Conservation (phyloP, 306 rosid genomes). For the Alnus glutinosa region DNA sequence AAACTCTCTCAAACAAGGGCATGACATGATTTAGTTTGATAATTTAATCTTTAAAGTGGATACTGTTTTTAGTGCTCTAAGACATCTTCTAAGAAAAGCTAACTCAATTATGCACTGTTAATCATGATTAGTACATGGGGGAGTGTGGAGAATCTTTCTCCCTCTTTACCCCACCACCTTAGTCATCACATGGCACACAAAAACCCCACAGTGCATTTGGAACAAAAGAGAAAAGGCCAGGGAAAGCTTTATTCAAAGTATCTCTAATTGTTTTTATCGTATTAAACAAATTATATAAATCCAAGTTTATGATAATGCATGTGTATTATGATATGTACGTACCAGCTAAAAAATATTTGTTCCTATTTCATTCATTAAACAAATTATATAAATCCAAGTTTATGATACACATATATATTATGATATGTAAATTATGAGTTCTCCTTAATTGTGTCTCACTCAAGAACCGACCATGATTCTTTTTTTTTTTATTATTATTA, state of each 20-base stretch:
- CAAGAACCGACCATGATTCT: no score
- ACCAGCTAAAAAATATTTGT: neutral
- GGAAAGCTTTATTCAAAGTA: neutral
- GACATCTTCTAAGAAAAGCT: slow-evolving; percentile 24
- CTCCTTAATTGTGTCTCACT: no score
- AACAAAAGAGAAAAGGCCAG: neutral
- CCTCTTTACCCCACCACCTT: slow-evolving; percentile 24
- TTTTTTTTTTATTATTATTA: no score
- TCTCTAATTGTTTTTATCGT: neutral
- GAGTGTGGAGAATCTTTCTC: slow-evolving; percentile 9
- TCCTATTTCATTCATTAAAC: no score
- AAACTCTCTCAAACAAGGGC: slow-evolving; percentile 21
- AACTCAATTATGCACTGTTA: slow-evolving; percentile 9
- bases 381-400: no score
- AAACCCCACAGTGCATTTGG: neutral
- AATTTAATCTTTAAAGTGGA: slow-evolving; percentile 23
- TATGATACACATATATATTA: no score
- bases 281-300: neutral
- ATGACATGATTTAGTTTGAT: neutral
- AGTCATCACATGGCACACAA: slow-evolving; percentile 30
- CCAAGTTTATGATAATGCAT: neutral
- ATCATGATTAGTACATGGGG: slow-evolving; percentile 33
- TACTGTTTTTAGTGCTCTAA: slow-evolving; percentile 29
- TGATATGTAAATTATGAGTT: no score
- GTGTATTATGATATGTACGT: neutral